Base-by-base conservation (phyloP, 2,329 filamentous ascomycete genomes). In the Albifimbria verrucaria region DNA sequence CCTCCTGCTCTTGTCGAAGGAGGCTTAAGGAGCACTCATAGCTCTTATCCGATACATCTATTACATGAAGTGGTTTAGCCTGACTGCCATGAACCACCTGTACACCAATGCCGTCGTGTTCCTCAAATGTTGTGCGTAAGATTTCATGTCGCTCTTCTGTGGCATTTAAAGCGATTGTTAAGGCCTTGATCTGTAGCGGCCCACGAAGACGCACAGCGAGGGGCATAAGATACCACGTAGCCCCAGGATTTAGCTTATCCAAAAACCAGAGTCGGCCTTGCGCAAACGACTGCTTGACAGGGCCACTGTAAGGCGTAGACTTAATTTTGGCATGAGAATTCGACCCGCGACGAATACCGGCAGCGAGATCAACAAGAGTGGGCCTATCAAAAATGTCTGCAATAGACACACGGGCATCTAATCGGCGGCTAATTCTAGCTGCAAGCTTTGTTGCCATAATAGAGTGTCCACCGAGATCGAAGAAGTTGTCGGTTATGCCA, bases 401-500 rank as follows among this genome's bases (percentile, higher is more conserved):
- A 4, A 48, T 18, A 4, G 25, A 7, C 7, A 48, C 11, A 11
- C 20, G n/a, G 15, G n/a, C 15, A 21, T 17, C n/a, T 20, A 32
- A 7, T 17, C 46, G 41, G 26, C 18, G 46, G 15, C 24, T 42
- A 7, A 26, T 36, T 7, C 50, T 18, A 11, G 18, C 42, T 3
- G 59, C 60, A 36, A 63, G 62, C n/a, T 21, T 21, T 17, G 25
- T 23, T 10, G 63, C 62, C 1, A 48, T 51, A 17, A 66, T 53
- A 1, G 65, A 67, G 43, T 66, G 60, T 4, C 65, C 65, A 2
- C 65, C 65, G 3, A 67, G 56, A 4, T 49, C 49, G 41, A 67
- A 59, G 49, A 67, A 67, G 43, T 56, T 58, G 48, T 61, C 56
- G 11, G 54, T 52, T 3, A 47, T 25, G 17, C 44, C 44, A 17